These are phyloP conservation scores for Tritrichomonas foetus DNA, from an alignment of 208 protist genomes.

Conservation along the genomic window DNA sequence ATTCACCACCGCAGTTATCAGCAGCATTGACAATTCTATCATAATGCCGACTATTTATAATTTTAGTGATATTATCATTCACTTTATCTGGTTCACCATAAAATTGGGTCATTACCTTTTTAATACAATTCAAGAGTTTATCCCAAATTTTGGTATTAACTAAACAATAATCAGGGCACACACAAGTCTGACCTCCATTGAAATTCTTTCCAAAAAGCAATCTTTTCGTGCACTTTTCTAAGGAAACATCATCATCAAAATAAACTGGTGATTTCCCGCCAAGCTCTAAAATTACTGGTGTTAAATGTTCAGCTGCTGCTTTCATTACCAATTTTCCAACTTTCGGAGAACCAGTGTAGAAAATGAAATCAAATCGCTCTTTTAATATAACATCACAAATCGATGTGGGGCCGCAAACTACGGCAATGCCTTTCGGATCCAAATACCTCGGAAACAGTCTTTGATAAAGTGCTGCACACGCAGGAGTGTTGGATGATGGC, in stretches of 20 bases:
- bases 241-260: constrained; percentile 58
- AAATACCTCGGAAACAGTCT: constrained; percentile 67
- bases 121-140: background rate
- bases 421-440: constrained; percentile 54
- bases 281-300: constrained; percentile 80
- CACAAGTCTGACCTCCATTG: constrained; percentile 24
- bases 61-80: background rate
- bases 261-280: constrained; percentile 82
- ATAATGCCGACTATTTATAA: constrained; percentile 15
- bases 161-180: background rate
- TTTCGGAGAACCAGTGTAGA: constrained; percentile 72
- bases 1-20: background rate
- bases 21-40: background rate
- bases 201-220: background rate
- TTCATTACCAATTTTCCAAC: constrained; percentile 71
- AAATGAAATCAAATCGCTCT: constrained; percentile 74
- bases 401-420: constrained; percentile 65
- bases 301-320: constrained; percentile 72
- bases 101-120: background rate
- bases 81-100: background rate
- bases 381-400: constrained; percentile 67
- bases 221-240: background rate
- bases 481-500: constrained; percentile 65
- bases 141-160: background rate
- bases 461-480: constrained; percentile 57